Evolutionary conservation across 2,329 filamentous ascomycete species (phyloP), one percentile per base, ranked within the genome.

Genomic region (Didymella keratinophila): DNA sequence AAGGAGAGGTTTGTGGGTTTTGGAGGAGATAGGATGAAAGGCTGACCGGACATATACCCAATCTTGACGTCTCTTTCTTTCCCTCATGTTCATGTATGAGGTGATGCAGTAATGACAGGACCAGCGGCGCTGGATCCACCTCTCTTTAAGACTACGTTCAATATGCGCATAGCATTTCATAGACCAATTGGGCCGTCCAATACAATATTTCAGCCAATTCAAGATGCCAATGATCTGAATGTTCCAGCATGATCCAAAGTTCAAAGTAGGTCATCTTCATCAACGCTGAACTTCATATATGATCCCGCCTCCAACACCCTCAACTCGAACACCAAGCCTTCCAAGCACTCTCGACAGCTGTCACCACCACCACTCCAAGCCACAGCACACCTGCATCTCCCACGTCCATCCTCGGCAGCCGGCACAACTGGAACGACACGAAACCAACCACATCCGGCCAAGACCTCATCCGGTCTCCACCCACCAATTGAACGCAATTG

Each of bases 11-110:
- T 37, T 49, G 50, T 55, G 61, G 58, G 59, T 65, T 70, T 68
- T 65, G 62, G 51, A 64, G 64, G 64, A 63, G 63, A 56, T 47
- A 56, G 56, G 59, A 56, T 28, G 52, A 43, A 30, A 48, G 47
- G 49, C 48, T 27, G 54, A 61, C 51, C 32, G 27, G 20, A 53
- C 59, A 42, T 54, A 62, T 61, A 52, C 48, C 56, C 60, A 64
- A 67, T 68, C 55, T 28, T 56, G 59, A 59, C 56, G 52, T 62
- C 63, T 69, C 63, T 67, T 63, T 61, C 58, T 64, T 66, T 68
- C 60, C 58, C 62, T 60, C 43, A 48, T 23, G 21, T 47, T 11
- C 58, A 41, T 46, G 42, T 41, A 23, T 44, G 39, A 53, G 50
- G 55, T 63, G 59, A 58, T 56, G 65, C 56, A 53, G 62, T 70